Base-by-base conservation (phyloP, 78 protist species). In the Guillardia theta region DNA sequence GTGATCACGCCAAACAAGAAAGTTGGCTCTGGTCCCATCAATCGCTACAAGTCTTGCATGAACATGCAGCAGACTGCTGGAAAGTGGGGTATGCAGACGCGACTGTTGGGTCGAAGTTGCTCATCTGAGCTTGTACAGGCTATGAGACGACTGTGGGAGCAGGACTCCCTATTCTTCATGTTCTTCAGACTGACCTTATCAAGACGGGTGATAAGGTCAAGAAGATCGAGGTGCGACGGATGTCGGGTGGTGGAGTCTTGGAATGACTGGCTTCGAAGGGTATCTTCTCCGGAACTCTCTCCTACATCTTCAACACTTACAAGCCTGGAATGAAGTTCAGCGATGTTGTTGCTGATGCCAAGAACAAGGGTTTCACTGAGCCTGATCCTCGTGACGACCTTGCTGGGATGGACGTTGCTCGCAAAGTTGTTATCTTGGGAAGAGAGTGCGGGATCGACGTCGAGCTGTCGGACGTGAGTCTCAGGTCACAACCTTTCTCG, bases 91-190 rank as follows among this genome's bases (percentile, higher is more conserved):
- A 53, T 93, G 88, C n/a, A n/a, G n/a, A n/a, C n/a, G n/a, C n/a
- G n/a, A n/a, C n/a, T n/a, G n/a, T n/a, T n/a, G n/a, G n/a, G n/a
- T n/a, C n/a, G n/a, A n/a, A n/a, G n/a, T n/a, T n/a, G n/a, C n/a
- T n/a, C n/a, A n/a, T n/a, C n/a, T n/a, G n/a, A n/a, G n/a, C n/a
- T n/a, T n/a, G n/a, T n/a, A n/a, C n/a, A n/a, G n/a, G n/a, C n/a
- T n/a, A n/a, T n/a, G 97, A 96, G 95, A 88, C 96, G 41, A 95
- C 96, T 30, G 97, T 96, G 4, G 97, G 97, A 18, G 97, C 96
- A 2, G 97, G 96, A 0, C 95, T 96, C 24, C 97, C 97, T 10
- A 77, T 96, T 39, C 48, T 96, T 15, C 30, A 44, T 58, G 39
- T 94, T 12, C 93, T 96, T 8, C 45, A 43, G 53, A 88, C 62